Base-by-base conservation (phyloP, 2,329 filamentous ascomycete species). In the Fusarium sp. region DNA sequence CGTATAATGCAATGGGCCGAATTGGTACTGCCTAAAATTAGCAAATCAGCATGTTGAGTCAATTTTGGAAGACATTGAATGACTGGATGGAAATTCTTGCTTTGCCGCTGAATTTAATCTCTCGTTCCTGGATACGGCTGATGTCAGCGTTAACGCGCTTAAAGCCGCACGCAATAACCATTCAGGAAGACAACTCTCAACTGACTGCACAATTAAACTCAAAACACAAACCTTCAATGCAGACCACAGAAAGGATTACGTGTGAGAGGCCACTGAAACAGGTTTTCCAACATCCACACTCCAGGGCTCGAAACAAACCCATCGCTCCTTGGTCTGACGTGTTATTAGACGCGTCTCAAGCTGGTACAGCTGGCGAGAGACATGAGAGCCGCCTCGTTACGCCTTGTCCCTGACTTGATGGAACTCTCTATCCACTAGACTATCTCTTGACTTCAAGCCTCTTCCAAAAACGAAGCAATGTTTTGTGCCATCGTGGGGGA, bases 281-380 rank as follows among this genome's bases (percentile, higher is more conserved):
- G 37, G 56, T 42, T 63, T 63, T 40, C 37, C 54, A 55, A 37
- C 25, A 41, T 55, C 46, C 63, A 63, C 62, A 43, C 39, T 36
- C 35, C 47, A 43, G 51, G 50, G 47, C 61, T 53, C 65, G 51
- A 69, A 68, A 69, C 50, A 62, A 56, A 48, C 41, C 20, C 41
- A 52, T 62, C 18, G 13, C 56, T 49, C 50, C 42, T 60, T 52
- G 35, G 42, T 50, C 46, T 41, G 50, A 53, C 55, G 35, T 46
- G 46, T 40, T 37, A 66, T 62, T 62, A 66, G 60, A 61, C 47
- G 54, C 47, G 50, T 58, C 65, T 49, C 60, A 48, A 57, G 50
- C 37, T 61, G 53, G 49, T 40, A 41, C 65, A 64, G 43, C 35
- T 53, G 52, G 37, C 51, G 53, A 69, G 60, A 69, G 42, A 46